A percentile compares a stretch with the other conserved stretches of the same genome.
phyloP scores from a whole-genome alignment of 2,329 filamentous ascomycete species.

The Claviceps maximensis region DNA sequence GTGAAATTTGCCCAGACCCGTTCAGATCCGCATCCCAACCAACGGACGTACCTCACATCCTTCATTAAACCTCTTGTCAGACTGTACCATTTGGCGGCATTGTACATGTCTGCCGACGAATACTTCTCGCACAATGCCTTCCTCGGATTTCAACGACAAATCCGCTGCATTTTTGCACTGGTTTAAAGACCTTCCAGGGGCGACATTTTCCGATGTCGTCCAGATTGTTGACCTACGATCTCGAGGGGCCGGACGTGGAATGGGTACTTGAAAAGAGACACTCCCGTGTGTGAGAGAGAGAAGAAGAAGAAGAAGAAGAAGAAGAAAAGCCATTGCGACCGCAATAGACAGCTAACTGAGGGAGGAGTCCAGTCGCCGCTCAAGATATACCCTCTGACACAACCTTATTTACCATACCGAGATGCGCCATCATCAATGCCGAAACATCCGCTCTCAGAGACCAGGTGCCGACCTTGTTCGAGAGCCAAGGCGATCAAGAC shows the following conservation, averaged over 20 bases:
- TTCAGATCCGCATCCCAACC: not conserved
- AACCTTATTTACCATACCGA: slow-evolving; percentile 68
- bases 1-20: not conserved
- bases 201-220: slow-evolving; percentile 39
- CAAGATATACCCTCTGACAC: slow-evolving; percentile 60
- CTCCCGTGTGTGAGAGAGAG: not conserved
- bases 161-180: slow-evolving; percentile 37
- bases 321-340: not conserved
- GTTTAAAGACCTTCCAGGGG: slow-evolving; percentile 39
- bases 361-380: slow-evolving; percentile 45
- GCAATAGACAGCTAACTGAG: not conserved
- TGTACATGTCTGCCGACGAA: not conserved
- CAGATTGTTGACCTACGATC: slow-evolving; percentile 37
- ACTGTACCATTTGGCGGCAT: too few relatives aligned
- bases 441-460: slow-evolving; percentile 56
- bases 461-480: slow-evolving; percentile 42
- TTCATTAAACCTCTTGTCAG: too few relatives aligned
- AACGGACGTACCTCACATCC: too few relatives aligned
- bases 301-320: not conserved
- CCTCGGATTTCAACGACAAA: slow-evolving; percentile 25
- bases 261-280: slow-evolving; percentile 25
- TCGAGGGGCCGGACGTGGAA: slow-evolving; percentile 40
- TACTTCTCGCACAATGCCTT: slow-evolving; percentile 1
- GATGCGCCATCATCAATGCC: slow-evolving; percentile 54
- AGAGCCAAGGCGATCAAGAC: slow-evolving; percentile 21